Conservation (phyloP, 1,284 basidiomycete genomes). For the Pseudozyma hubeiensis region DNA sequence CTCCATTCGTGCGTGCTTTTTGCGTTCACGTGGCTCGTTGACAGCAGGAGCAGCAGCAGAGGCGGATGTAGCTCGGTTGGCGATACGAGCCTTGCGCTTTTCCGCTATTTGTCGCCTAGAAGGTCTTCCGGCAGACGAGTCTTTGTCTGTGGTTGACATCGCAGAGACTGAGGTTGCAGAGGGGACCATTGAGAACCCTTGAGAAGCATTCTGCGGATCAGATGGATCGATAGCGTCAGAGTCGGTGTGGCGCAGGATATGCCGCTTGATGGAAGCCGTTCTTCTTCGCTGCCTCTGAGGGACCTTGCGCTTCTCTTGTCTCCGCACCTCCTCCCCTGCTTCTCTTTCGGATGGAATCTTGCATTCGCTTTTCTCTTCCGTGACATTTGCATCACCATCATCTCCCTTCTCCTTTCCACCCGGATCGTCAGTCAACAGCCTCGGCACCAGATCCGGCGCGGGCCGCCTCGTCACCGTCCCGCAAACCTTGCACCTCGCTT, state of each 20-base stretch:
- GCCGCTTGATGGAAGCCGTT: constrained; percentile 18
- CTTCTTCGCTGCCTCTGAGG: constrained; percentile 29
- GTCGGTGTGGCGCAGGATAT: constrained; percentile 1
- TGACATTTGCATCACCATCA: too few relatives aligned
- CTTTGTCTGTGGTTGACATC: not conserved
- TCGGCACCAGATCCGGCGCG: constrained; percentile 28
- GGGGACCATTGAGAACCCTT: too few relatives aligned
- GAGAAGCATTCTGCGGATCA: not conserved
- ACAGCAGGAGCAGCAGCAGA: not conserved
- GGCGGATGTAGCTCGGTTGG: not conserved
- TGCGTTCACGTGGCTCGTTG: too few relatives aligned
- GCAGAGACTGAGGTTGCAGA: not conserved
- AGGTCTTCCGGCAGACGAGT: not conserved
- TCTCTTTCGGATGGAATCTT: not conserved
- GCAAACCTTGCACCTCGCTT: constrained; percentile 26
- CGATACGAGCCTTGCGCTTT: constrained; percentile 1
- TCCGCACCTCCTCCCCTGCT: too few relatives aligned
- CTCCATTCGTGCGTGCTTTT: too few relatives aligned
- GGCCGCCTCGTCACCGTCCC: constrained; percentile 16
- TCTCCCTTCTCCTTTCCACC: not conserved
- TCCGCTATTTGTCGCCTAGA: not conserved
- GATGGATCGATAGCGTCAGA: not conserved
- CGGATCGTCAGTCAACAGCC: not conserved
- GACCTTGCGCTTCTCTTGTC: not conserved
- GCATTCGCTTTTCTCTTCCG: too few relatives aligned